Conservation (phyloP, 164 flowering plant genomes). For the Paratinospora sagittata region DNA sequence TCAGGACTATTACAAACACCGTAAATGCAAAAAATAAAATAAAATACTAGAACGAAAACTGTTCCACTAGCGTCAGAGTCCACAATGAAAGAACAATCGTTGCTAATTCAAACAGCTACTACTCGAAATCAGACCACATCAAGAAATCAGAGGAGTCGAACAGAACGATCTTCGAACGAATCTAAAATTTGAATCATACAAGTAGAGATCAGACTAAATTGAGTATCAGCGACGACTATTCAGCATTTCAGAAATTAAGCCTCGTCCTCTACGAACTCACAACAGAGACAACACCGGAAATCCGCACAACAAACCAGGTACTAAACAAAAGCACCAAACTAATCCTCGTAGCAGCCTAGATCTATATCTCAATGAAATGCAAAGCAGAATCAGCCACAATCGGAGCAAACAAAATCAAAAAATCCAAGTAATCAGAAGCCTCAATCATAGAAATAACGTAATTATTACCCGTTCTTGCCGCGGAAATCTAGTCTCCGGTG, state of each 20-base stretch:
- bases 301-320: background rate
- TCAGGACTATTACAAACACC: background rate
- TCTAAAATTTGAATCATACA: background rate
- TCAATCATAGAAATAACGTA: background rate
- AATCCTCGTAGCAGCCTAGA: background rate
- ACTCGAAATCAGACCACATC: background rate
- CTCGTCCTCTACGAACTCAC: no score
- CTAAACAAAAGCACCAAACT: background rate
- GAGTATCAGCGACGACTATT: background rate
- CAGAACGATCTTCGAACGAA: background rate
- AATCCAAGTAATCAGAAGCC: background rate
- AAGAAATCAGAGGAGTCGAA: background rate
- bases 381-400: background rate
- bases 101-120: background rate
- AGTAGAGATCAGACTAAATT: background rate
- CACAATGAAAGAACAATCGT: background rate
- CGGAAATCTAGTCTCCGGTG: constrained; percentile 17
- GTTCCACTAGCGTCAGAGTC: background rate
- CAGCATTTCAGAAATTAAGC: no score
- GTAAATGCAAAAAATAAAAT: background rate
- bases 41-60: no score
- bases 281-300: no score
- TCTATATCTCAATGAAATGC: background rate
- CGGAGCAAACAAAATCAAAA: background rate
- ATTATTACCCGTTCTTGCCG: constrained; percentile 19